phyloP scores from a whole-genome alignment of 768 basidiomycete genomes.

The Russula foetens region DNA sequence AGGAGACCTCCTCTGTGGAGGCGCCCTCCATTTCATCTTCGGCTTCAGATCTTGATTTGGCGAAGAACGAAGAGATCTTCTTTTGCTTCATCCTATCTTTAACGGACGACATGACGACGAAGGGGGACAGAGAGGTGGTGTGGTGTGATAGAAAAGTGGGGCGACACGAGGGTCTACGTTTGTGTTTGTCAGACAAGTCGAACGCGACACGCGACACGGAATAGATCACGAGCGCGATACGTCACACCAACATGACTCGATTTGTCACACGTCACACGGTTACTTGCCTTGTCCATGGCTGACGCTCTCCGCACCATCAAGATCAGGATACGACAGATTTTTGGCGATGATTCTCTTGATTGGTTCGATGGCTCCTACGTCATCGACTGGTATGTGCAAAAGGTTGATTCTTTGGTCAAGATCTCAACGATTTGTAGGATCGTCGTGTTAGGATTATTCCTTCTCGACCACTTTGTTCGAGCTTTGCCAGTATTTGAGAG shows the following conservation, averaged over 20 bases:
- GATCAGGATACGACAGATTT: constrained; percentile 13
- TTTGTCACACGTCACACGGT: background rate
- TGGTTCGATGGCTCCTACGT: constrained; percentile 37
- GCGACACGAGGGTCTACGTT: background rate
- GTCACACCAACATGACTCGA: constrained; percentile 12
- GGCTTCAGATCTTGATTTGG: constrained; percentile 3
- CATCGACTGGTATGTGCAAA: constrained; percentile 41
- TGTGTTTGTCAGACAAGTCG: background rate
- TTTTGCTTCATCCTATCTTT: constrained; percentile 18
- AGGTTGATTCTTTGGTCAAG: background rate
- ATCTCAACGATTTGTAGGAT: constrained; percentile 22
- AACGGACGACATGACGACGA: constrained; percentile 8
- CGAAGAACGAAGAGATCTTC: constrained; percentile 11
- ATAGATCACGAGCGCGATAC: constrained; percentile 1
- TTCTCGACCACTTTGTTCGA: constrained; percentile 33
- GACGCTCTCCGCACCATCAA: background rate
- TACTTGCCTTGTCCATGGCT: constrained; percentile 2
- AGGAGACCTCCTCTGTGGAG: background rate
- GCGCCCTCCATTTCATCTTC: constrained; percentile 9
- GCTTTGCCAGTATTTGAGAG: constrained; percentile 25
- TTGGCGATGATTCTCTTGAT: constrained; percentile 21
- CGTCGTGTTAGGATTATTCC: constrained; percentile 33
- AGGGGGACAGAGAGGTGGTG: background rate
- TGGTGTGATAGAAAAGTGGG: background rate
- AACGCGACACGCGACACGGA: background rate